Conservation (phyloP, 805 yeast genomes). For the Kodamaea hsintzibuensis region DNA sequence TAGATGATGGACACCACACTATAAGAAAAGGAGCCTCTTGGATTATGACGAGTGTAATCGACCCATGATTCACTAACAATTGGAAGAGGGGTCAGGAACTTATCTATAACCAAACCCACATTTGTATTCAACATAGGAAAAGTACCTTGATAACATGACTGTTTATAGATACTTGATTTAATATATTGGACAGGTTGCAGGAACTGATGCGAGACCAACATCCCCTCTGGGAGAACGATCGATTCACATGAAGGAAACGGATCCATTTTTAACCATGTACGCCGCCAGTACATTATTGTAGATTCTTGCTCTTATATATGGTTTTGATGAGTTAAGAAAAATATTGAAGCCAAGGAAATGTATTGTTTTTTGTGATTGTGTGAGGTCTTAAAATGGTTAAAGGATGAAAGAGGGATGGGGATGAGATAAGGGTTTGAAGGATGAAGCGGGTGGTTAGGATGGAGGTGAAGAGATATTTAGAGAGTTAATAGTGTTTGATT, state of each 20-base stretch:
- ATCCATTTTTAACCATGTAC: constrained; percentile 19
- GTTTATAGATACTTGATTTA: constrained; percentile 26
- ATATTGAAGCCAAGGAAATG: not conserved
- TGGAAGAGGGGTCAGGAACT: constrained; percentile 40
- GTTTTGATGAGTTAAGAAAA: not conserved
- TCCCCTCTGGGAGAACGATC: constrained; percentile 32
- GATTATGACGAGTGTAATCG: constrained; percentile 31
- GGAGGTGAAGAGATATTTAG: too few relatives aligned
- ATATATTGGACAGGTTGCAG: constrained; percentile 24
- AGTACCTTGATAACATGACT: constrained; percentile 30
- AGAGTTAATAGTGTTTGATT: too few relatives aligned
- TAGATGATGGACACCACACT: constrained; percentile 63
- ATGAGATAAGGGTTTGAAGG: not conserved
- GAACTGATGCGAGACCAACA: constrained; percentile 30
- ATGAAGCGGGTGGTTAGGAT: too few relatives aligned
- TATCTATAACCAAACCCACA: constrained; percentile 31
- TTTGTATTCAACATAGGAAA: constrained; percentile 43
- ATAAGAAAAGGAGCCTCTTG: constrained; percentile 49
- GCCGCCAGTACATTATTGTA: constrained; percentile 37
- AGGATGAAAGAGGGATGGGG: not conserved
- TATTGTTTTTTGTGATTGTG: not conserved
- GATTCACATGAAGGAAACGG: constrained; percentile 34
- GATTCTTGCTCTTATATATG: not conserved
- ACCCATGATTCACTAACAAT: constrained; percentile 51
- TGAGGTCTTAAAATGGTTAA: not conserved